Conservation (phyloP, 345 rosid species). For the rapeseed (Brassica napus) region DNA sequence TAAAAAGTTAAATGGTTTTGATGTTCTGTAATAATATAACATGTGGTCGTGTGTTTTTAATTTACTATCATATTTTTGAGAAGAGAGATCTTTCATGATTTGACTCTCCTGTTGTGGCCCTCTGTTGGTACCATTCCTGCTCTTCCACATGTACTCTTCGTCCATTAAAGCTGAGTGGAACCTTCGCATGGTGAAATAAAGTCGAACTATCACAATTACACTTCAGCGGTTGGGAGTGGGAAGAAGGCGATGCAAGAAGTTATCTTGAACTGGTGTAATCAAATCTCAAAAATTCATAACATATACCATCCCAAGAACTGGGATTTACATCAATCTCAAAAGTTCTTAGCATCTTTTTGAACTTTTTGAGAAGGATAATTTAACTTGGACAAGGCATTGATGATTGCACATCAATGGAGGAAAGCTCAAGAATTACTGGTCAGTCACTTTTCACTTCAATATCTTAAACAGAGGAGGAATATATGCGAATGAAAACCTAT, state of each 20-base stretch:
- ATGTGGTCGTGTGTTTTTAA: too few relatives aligned
- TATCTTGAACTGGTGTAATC: constrained; percentile 70
- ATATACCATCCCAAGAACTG: constrained; percentile 23
- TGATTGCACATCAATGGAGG: constrained; percentile 84
- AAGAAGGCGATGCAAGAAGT: constrained; percentile 79
- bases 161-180: constrained; percentile 80
- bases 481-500: constrained; percentile 68
- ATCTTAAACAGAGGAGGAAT: constrained; percentile 63
- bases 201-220: constrained; percentile 63
- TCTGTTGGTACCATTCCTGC: too few relatives aligned
- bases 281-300: constrained; percentile 5
- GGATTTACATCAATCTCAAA: neutral
- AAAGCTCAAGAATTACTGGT: constrained; percentile 86
- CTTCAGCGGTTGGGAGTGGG: constrained; percentile 70
- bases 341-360: neutral
- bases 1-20: neutral
- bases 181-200: constrained; percentile 70
- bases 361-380: constrained; percentile 1
- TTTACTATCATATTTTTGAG: too few relatives aligned
- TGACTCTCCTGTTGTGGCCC: too few relatives aligned
- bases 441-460: constrained; percentile 21
- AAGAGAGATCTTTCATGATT: too few relatives aligned
- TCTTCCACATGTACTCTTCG: constrained; percentile 33
- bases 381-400: constrained; percentile 75
- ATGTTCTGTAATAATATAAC: neutral